phyloP scores from a whole-genome alignment of 352 stramenopile species.

The Blastocystis sp. region DNA sequence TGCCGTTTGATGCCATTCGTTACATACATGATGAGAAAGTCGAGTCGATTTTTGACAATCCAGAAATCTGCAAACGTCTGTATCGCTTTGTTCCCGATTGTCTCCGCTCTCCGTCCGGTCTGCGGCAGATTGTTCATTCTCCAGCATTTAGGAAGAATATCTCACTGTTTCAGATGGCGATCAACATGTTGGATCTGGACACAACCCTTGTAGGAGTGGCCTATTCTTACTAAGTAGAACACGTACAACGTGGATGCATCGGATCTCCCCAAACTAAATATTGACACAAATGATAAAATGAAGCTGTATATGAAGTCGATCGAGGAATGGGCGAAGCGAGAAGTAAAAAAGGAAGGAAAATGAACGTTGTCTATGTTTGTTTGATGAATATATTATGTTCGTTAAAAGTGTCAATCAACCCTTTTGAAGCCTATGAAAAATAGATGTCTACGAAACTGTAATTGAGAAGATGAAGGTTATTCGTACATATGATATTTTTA shows the following conservation, averaged over 20 bases:
- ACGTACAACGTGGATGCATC: background rate
- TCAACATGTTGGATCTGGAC: background rate
- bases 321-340: constrained; percentile 16
- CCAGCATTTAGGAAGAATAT: constrained; percentile 23
- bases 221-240: background rate
- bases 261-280: background rate
- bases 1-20: background rate
- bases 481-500: background rate
- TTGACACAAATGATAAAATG: background rate
- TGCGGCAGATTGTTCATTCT: background rate
- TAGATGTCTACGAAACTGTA: background rate
- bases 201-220: background rate
- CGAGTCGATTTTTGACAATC: background rate
- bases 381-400: background rate
- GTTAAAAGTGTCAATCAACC: background rate
- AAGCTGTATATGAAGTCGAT: constrained; percentile 17
- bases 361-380: background rate
- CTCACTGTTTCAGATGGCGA: constrained; percentile 2
- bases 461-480: background rate
- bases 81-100: constrained; percentile 11
- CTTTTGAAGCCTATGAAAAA: background rate
- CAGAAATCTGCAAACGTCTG: constrained; percentile 23
- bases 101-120: background rate
- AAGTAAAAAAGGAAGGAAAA: constrained; percentile 26
- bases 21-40: constrained; percentile 3